Base-by-base conservation (phyloP, 1,284 basidiomycete species). In the Marasmius tenuissimus region DNA sequence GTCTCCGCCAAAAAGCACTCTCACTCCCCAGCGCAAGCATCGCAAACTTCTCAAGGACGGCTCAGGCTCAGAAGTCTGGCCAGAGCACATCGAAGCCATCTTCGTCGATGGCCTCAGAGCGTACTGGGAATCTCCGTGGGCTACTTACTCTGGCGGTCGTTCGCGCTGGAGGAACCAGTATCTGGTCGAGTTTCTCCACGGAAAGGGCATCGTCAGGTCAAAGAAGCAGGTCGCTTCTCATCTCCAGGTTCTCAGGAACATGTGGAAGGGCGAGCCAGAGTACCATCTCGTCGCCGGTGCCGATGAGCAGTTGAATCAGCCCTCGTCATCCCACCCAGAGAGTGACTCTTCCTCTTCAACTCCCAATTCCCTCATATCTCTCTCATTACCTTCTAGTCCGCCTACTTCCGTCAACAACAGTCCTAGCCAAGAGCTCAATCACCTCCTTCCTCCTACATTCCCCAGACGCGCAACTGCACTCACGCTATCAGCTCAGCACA, bases 191-290 rank as follows among this genome's bases (percentile, higher is more conserved):
- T 88, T 88, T 69, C 83, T 92, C 61, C 80, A 85, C 61, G 85
- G 82, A 66, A 76, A 79, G 48, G 88, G 86, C 61, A 84, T 93
- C 69, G 79, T 80, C 35, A 85, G 91, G 39, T 82, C 88, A 47
- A 92, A 91, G 80, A 92, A 92, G 71, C 90, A 92, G 72, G 91
- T 93, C 67, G 91, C 91, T 18, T 90, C 87, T 70, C 91, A 93
- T 70, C 90, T 93, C 58, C 91, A 93, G 71, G 91, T 92, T 61
- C 73, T 92, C 54, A 79, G 89, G 51, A 92, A 92, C 70, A 92
- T 92, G 90, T 92, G 89, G 90, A 91, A 91, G 71, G 90, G 89
- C 39, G 85, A 90, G 63, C 58, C 66, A 78, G 73, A 79, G 66
- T 77, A 71, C 63, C 74, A 88, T 68, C 82, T 91, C 59, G 89